phyloP scores from a whole-genome alignment of 2,329 filamentous ascomycete genomes.

The Botrytis tulipae region DNA sequence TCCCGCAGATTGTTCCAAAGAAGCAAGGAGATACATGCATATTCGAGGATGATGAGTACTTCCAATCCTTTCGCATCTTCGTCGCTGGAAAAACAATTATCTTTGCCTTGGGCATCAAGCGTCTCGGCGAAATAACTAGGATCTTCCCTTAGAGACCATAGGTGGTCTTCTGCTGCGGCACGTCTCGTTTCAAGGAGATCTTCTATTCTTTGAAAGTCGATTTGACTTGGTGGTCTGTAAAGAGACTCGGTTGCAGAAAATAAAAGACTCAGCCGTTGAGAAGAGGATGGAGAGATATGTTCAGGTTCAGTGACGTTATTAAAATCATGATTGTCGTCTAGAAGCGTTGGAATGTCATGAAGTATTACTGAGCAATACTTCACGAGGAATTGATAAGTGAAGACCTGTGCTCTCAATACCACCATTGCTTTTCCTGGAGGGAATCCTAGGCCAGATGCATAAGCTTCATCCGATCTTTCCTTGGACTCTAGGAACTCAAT shows the following conservation, averaged over 20 bases:
- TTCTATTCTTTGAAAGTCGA: constrained; percentile 1
- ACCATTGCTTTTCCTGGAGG: not conserved
- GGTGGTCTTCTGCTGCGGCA: not conserved
- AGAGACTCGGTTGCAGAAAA: not conserved
- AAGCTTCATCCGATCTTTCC: not conserved
- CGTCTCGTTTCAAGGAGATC: not conserved
- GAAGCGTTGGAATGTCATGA: not conserved
- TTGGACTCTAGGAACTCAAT: not conserved
- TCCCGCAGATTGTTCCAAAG: not conserved
- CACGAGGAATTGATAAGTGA: not conserved
- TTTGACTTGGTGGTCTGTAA: not conserved
- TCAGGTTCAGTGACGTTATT: not conserved
- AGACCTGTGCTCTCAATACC: not conserved
- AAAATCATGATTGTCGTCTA: not conserved
- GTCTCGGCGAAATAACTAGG: not conserved
- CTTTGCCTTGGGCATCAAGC: not conserved
- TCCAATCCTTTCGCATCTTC: not conserved
- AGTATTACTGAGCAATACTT: not conserved
- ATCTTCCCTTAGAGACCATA: constrained; percentile 4
- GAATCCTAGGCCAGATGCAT: not conserved
- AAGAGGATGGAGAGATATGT: not conserved
- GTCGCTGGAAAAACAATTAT: not conserved
- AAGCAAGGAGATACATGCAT: not conserved
- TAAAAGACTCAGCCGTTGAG: not conserved
- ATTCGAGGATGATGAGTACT: not conserved